Base-by-base conservation (phyloP, 169 alveolate genomes). In the Eimeria sp. region DNA sequence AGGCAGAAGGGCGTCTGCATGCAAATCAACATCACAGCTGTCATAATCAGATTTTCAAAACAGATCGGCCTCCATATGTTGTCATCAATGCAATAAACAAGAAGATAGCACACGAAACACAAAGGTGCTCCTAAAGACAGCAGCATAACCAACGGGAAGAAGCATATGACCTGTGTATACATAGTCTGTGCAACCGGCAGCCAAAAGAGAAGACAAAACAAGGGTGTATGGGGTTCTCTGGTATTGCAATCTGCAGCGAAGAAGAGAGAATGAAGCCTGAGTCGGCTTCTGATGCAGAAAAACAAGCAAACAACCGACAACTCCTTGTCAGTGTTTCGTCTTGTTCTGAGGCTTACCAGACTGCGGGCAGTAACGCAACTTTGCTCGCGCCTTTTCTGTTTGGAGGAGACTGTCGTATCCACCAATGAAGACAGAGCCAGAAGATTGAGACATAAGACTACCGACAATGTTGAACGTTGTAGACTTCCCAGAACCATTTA, bases 401-500 rank as follows among this genome's bases (percentile, higher is more conserved):
- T 87, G 93, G 23, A 27, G 46, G 30, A 87, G 80, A 4, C 49
- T 18, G 64, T 87, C 93, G 82, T 54, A 87, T n/a, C 93, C 93
- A 0, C 82, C 64, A 87, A 87, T 66, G 74, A 62, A 87, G 16
- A 87, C 93, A 64, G 93, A 62, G 11, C 93, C 93, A 13, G 60
- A 52, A 87, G 93, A 64, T 54, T 87, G 93, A n/a, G 82, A n/a
- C 93, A 87, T 64, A 20, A 87, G 54, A 66, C 66, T 87, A 46
- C 93, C 54, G 82, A 87, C 16, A 46, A 87, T 87, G 56, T 87
- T 87, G 82, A 87, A 87, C n/a, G 93, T 87, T 62, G 93, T 87
- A n/a, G 93, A 64, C 93, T 87, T 87, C n/a, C 93, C 93, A 25
- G 93, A 87, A 20, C 93, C 93, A 52, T 87, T 87, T 52, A 87